These are phyloP conservation scores for Leishmania martiniquensis DNA, from an alignment of 208 protist species.

Conservation along the genomic window DNA sequence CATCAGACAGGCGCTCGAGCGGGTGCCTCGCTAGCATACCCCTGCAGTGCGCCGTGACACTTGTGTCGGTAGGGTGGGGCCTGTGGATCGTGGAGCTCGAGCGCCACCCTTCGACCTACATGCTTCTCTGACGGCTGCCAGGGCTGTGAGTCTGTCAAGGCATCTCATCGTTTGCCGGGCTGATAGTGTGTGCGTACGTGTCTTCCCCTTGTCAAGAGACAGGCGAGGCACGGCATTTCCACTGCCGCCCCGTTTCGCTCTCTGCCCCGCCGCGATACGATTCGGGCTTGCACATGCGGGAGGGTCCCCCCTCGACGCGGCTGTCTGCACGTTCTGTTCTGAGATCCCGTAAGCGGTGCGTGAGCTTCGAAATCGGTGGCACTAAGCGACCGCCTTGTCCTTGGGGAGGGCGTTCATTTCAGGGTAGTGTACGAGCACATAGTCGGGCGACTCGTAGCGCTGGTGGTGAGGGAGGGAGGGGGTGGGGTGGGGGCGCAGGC, in stretches of 20 bases:
- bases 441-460: not conserved
- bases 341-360: not conserved
- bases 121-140: not conserved
- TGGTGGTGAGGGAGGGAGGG: too few species aligned
- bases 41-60: conserved; percentile 53
- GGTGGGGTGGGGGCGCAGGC: not conserved
- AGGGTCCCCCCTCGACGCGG: not conserved
- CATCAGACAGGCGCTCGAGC: conserved; percentile 18
- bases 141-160: conserved; percentile 5
- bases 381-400: not conserved
- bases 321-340: not conserved
- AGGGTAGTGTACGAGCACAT: not conserved
- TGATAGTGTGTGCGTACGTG: not conserved
- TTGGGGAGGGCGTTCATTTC: not conserved
- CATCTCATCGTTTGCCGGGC: not conserved
- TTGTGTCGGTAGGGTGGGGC: conserved; percentile 50
- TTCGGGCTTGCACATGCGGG: not conserved
- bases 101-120: conserved; percentile 29
- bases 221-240: too few species aligned
- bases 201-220: too few species aligned
- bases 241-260: not conserved
- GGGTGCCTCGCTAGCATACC: conserved; percentile 56
- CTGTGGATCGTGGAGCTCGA: conserved; percentile 42
- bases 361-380: not conserved
- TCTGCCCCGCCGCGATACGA: not conserved